These are phyloP conservation scores for Rosa lucieae DNA, from an alignment of 306 rosid species.

Conservation along the genomic window DNA sequence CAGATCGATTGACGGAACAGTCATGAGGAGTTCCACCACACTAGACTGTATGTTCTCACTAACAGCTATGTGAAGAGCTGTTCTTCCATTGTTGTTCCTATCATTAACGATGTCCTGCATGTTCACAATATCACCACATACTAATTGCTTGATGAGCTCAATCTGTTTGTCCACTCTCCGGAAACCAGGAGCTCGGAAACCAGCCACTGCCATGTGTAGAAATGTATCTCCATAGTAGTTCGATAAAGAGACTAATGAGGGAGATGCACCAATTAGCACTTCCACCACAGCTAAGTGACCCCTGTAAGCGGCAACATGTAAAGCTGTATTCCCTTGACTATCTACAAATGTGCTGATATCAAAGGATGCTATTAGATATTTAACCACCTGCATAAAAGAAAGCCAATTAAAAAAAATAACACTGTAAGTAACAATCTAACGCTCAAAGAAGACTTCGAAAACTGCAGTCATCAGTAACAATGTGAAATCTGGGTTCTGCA, in stretches of 20 bases:
- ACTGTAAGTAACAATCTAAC: background rate
- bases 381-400: slow-evolving; percentile 63
- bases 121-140: slow-evolving; percentile 38
- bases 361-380: slow-evolving; percentile 51
- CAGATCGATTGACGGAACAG: slow-evolving; percentile 59
- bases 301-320: slow-evolving; percentile 75
- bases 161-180: slow-evolving; percentile 68
- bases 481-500: background rate
- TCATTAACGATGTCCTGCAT: slow-evolving; percentile 52
- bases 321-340: slow-evolving; percentile 70
- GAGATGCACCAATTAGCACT: slow-evolving; percentile 50
- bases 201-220: slow-evolving; percentile 86
- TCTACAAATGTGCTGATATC: slow-evolving; percentile 64
- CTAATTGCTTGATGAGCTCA: slow-evolving; percentile 60
- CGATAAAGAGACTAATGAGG: slow-evolving; percentile 42
- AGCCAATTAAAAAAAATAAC: background rate
- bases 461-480: background rate
- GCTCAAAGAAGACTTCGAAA: background rate
- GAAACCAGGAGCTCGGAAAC: slow-evolving; percentile 84
- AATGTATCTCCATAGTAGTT: slow-evolving; percentile 81
- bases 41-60: slow-evolving; percentile 51
- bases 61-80: slow-evolving; percentile 78
- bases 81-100: slow-evolving; percentile 77
- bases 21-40: slow-evolving; percentile 70
- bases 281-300: slow-evolving; percentile 70